Evolutionary conservation across 2,329 filamentous ascomycete genomes (phyloP), one percentile per base, ranked within the genome.

Genomic region (Monilinia polystroma): DNA sequence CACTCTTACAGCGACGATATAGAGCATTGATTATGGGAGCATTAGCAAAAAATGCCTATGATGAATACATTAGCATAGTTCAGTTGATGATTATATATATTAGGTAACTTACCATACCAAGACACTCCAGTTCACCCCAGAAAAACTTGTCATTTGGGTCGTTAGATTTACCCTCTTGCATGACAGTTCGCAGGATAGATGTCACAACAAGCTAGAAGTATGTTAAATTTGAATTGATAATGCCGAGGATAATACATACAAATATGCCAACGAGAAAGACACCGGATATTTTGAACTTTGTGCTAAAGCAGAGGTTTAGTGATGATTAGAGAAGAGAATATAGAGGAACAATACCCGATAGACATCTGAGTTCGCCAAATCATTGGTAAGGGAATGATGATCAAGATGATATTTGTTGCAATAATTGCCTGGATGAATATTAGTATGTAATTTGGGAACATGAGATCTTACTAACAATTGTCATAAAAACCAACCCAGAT

Each of bases 31-130:
- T 20, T 16, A 73, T 67, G 1, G 72, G 72, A 12, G 70, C 69
- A 57, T 75, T 75, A 20, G 69, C 72, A 5, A 73, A 66, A 0
- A 71, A 23, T 5, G 72, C 71, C 70, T 72, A 14, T 4, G 26
- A 26, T 41, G 1, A 49, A 32, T 47, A 60, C 2, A 68, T 66
- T 41, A 20, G 55, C 2, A 35, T 20, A 23, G n/a, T 23, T 41
- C n/a, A n/a, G 47, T 7, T 32, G 38, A 1, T 26, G 3, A 57
- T 18, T 4, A n/a, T 32, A n/a, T 12, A 16, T 29, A 41, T 6
- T 20, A 2, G 6, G n/a, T 2, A 14, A 56, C 63, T 53, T 62
- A 72, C 72, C 58, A 68, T 69, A 20, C 58, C 32, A 41, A 74
- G 71, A 43, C 69, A 72, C 63, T 75, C 72, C 35, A 74, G n/a